Conservation (phyloP, 116 monocot species). For the Cymodocea nodosa region DNA sequence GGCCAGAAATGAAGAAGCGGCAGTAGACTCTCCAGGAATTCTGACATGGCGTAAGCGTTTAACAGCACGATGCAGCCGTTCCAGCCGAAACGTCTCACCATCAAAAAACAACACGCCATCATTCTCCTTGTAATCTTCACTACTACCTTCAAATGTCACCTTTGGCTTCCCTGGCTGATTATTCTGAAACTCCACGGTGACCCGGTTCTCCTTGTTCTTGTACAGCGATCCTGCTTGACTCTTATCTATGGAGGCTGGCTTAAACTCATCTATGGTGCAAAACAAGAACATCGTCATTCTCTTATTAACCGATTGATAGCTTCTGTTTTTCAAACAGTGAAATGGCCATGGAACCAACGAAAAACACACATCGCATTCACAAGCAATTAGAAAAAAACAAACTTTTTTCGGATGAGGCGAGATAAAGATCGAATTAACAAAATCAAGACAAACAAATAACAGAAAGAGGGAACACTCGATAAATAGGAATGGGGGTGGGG, state of each 20-base stretch:
- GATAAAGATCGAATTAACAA: not conserved
- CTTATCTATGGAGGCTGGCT: conserved; percentile 98
- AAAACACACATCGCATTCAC: too few relatives aligned
- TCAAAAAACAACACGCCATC: conserved; percentile 95
- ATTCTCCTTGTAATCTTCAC: conserved; percentile 84
- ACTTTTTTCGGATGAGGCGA: not conserved
- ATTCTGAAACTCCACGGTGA: conserved; percentile 86
- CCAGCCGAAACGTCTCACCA: conserved; percentile 67
- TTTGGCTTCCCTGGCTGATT: conserved; percentile 89
- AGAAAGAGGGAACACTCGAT: too few relatives aligned
- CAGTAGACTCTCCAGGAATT: conserved; percentile 52
- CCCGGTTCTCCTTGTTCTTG: conserved; percentile 89
- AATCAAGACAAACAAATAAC: too few relatives aligned
- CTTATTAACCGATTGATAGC: too few relatives aligned
- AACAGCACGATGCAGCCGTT: conserved; percentile 84
- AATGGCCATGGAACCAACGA: too few relatives aligned
- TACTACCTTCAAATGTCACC: conserved; percentile 86
- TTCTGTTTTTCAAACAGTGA: too few relatives aligned
- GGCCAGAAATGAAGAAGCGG: conserved; percentile 16
- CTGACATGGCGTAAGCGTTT: conserved; percentile 81
- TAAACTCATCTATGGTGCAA: conserved; percentile 67
- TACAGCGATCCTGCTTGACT: conserved; percentile 69
- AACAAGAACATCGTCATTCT: not conserved
- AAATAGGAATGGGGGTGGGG: not conserved
- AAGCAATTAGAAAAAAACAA: not conserved